These are phyloP conservation scores for Neoboletus brunneissimus DNA, from an alignment of 768 basidiomycete genomes.

Conservation along the genomic window DNA sequence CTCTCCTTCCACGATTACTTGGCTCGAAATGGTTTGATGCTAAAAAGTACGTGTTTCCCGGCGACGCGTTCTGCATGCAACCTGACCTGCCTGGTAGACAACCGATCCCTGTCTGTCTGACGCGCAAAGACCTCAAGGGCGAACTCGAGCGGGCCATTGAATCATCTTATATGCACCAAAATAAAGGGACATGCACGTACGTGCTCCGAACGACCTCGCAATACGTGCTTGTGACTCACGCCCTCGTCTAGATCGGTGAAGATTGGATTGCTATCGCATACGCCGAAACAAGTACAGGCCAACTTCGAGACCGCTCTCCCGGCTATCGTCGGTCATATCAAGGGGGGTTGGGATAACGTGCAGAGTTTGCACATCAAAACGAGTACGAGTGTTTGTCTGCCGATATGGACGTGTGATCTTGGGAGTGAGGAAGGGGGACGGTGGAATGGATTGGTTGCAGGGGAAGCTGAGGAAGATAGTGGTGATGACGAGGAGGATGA, in stretches of 20 bases:
- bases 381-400: slow-evolving; percentile 76
- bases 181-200: slow-evolving; percentile 89
- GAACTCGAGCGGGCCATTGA: slow-evolving; percentile 92
- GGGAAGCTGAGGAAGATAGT: not conserved
- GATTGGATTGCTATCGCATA: slow-evolving; percentile 72
- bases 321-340: slow-evolving; percentile 62
- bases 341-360: slow-evolving; percentile 87
- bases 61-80: not conserved
- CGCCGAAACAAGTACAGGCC: slow-evolving; percentile 65
- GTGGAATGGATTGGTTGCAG: slow-evolving; percentile 28
- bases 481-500: not conserved
- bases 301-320: slow-evolving; percentile 83
- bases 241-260: slow-evolving; percentile 66
- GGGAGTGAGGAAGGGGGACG: slow-evolving; percentile 41
- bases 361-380: slow-evolving; percentile 91
- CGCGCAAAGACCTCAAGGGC: slow-evolving; percentile 83
- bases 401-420: slow-evolving; percentile 85
- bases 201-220: slow-evolving; percentile 29
- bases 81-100: slow-evolving; percentile 51
- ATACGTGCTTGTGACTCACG: not conserved
- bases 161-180: slow-evolving; percentile 95
- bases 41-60: slow-evolving; percentile 71
- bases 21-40: slow-evolving; percentile 92
- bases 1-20: slow-evolving; percentile 81
- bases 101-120: slow-evolving; percentile 91